Base-by-base conservation (phyloP, 441 rosid genomes). In the Gossypium aridum region DNA sequence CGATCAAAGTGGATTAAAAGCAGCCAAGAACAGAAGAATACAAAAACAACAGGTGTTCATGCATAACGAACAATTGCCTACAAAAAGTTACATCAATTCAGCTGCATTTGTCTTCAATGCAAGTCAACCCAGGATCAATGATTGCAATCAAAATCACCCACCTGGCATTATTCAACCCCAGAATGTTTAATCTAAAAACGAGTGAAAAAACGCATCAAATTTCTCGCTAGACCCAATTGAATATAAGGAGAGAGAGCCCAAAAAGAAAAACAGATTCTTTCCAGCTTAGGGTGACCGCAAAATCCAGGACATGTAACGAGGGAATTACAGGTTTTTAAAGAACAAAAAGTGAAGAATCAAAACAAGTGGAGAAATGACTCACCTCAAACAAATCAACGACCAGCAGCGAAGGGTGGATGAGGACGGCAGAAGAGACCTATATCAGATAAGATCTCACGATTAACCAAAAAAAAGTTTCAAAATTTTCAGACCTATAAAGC, bases 371-470 rank as follows among this genome's bases (percentile, higher is more conserved):
- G 68, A 70, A 76, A 73, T 76, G 78, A 86, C 86, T 82, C 85
- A 80, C 85, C 81, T 75, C 77, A 77, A 76, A 68, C 47, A 73
- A 80, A 78, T 76, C 67, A 70, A 82, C 28, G 79, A 76, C 71
- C 79, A 66, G 80, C 75, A 78, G 61, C 62, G 37, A 79, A 70
- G 59, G 76, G 72, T 54, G 75, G 73, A 82, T 79, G 80, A 49
- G 62, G 51, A 55, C 39, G 20, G 62, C 83, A 78, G 83, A 77
- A 54, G 78, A 76, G 72, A 81, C 87, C 83, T 80, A 82, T 86
- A 85, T 85, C 80, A 87, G 87, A 84, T 78, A 79, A 85, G 93
- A 87, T 86, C 88, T 84, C 77, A 73, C 78, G 64, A 69, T 28
- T 76, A 75, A 82, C 85, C 72, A 71, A 62, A 78, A 71, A 81